Conservation (phyloP, 805 yeast genomes). For the Tetrapisispora fleetii region DNA sequence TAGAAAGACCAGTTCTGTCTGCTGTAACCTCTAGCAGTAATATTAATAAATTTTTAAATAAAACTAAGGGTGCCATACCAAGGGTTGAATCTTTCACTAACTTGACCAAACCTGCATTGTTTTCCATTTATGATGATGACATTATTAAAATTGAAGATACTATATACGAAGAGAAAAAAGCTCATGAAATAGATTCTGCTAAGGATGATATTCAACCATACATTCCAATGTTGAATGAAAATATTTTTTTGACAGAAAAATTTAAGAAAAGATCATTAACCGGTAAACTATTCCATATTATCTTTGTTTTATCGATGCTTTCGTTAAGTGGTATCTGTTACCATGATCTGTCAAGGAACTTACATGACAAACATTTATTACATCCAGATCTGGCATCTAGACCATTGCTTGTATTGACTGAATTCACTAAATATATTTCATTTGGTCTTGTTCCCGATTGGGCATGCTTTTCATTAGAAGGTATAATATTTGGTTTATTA, state of each 20-base stretch:
- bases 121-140: constrained; percentile 40
- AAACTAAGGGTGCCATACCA: background rate
- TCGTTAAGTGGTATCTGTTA: constrained; percentile 43
- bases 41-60: background rate
- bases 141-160: constrained; percentile 19
- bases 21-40: background rate
- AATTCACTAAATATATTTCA: constrained; percentile 15
- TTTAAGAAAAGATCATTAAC: background rate
- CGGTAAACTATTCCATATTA: constrained; percentile 4
- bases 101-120: constrained; percentile 42
- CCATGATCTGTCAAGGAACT: constrained; percentile 42
- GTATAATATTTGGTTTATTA: constrained; percentile 46
- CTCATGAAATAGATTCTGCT: constrained; percentile 3
- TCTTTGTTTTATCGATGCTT: constrained; percentile 18
- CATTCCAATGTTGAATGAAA: background rate
- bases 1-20: background rate
- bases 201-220: background rate
- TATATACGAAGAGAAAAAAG: constrained; percentile 26
- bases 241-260: background rate
- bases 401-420: constrained; percentile 33
- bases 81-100: constrained; percentile 33
- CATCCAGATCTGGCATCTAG: constrained; percentile 33
- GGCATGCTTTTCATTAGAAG: constrained; percentile 38
- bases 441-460: constrained; percentile 17
- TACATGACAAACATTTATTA: constrained; percentile 42